Evolutionary conservation across 192 early-diverging fungal species (phyloP).

Genomic region (Lunasporangiospora selenospora): DNA sequence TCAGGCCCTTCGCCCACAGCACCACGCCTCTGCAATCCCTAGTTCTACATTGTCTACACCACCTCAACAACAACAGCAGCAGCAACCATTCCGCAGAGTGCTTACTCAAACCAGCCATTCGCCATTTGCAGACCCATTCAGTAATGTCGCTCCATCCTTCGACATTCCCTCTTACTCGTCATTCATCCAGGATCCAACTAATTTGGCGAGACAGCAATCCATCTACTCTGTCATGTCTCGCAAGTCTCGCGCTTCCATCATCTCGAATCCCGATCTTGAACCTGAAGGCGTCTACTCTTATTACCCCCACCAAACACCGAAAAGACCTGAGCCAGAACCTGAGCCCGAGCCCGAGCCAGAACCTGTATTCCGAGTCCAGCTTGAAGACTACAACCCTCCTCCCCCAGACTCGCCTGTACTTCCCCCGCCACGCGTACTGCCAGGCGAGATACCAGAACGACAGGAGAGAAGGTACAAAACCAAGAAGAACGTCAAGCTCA

Average conservation of each 20-base stretch:
- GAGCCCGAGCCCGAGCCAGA: conserved; percentile 18
- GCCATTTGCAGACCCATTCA: too few species aligned
- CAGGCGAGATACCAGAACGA: conserved; percentile 50
- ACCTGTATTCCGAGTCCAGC: conserved; percentile 26
- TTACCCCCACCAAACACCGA: conserved; percentile 23
- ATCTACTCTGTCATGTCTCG: conserved; percentile 30
- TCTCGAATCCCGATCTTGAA: conserved; percentile 38
- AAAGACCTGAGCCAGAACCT: conserved; percentile 8
- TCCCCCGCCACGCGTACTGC: conserved; percentile 39
- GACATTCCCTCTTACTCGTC: conserved; percentile 33
- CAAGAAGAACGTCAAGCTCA: conserved; percentile 63
- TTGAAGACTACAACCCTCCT: conserved; percentile 31
- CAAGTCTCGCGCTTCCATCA: conserved; percentile 29
- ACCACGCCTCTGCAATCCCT: too few species aligned
- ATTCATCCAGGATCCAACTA: conserved; percentile 27
- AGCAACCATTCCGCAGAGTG: too few species aligned
- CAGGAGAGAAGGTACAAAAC: conserved; percentile 61
- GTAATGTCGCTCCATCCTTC: conserved; percentile 22
- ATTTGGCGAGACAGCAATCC: conserved; percentile 31
- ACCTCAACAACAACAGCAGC: too few species aligned
- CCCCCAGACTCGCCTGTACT: conserved; percentile 41
- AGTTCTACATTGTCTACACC: too few species aligned
- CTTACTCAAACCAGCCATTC: too few species aligned
- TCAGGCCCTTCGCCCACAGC: too few species aligned
- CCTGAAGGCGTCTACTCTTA: conserved; percentile 36